Conservation (phyloP, 768 basidiomycete species). For the Boletus barrowsii region DNA sequence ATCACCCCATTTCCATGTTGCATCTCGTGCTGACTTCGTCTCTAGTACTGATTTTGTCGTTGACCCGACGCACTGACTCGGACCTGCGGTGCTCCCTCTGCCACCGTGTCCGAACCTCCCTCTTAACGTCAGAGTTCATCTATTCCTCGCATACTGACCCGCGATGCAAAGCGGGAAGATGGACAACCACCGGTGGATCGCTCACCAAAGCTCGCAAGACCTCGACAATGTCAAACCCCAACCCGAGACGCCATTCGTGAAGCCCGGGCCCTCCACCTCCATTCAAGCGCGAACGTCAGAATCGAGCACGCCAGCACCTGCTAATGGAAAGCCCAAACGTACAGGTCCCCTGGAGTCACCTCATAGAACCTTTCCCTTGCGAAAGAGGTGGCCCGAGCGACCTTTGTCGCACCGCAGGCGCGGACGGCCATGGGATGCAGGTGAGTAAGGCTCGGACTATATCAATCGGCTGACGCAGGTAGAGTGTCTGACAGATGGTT, state of each 20-base stretch:
- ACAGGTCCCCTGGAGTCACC: slow-evolving; percentile 44
- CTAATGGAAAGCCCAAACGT: slow-evolving; percentile 36
- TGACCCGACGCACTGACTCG: slow-evolving; percentile 16
- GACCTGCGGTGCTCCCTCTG: slow-evolving; percentile 11
- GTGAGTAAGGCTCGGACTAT: slow-evolving; percentile 87
- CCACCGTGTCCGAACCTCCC: slow-evolving; percentile 30
- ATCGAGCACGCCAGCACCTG: slow-evolving; percentile 35
- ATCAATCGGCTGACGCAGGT: slow-evolving; percentile 97
- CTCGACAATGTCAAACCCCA: slow-evolving; percentile 23
- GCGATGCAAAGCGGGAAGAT: slow-evolving; percentile 13
- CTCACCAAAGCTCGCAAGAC: slow-evolving; percentile 18
- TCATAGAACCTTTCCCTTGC: slow-evolving; percentile 84
- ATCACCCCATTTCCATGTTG: neutral
- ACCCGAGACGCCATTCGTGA: slow-evolving; percentile 27
- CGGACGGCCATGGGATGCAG: slow-evolving; percentile 47
- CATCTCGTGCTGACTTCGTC: slow-evolving; percentile 14
- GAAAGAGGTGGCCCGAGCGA: slow-evolving; percentile 64
- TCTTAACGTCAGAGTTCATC: slow-evolving; percentile 30
- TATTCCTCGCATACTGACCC: slow-evolving; percentile 7
- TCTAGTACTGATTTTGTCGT: slow-evolving; percentile 23
- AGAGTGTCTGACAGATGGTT: slow-evolving; percentile 89
- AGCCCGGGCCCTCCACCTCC: slow-evolving; percentile 27
- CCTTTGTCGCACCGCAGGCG: slow-evolving; percentile 57
- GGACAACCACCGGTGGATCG: slow-evolving; percentile 5
- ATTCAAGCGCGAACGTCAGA: slow-evolving; percentile 34